Base-by-base conservation (phyloP, 2,329 filamentous ascomycete species). In the Colletotrichum musicola region DNA sequence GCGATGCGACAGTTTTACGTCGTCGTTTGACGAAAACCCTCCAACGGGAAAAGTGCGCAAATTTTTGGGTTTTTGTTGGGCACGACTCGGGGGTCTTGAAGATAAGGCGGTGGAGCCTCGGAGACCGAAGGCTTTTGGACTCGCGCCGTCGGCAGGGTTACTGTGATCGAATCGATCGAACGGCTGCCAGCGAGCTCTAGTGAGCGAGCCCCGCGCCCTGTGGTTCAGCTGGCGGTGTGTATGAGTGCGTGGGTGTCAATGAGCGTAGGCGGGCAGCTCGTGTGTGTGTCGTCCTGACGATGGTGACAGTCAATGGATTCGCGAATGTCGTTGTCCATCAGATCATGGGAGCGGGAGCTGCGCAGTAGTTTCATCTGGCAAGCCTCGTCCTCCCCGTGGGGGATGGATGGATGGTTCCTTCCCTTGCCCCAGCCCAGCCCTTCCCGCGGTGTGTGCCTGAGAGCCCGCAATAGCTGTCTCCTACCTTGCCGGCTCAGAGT, bases 41-140 rank as follows among this genome's bases (percentile, higher is more conserved):
- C 27, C 20, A 22, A 9, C 27, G 9, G 10, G 30, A 12, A 35
- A 35, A 35, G 1, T 18, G 44, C 44, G 44, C 44, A 46, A 12
- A 30, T 53, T 51, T 54, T 55, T 44, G 38, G 18, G 18, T 35
- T 57, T 18, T 18, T 16, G 30, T 35, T 35, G 47, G 38, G 60
- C 50, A 62, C 60, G 60, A 62, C 51, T 56, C 60, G 51, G 44
- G 42, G 38, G 60, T 40, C 60, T 42, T 40, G n/a, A 56, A 12
- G 60, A 62, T 56, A 62, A 62, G 60, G 60, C 25, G 47, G 61
- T 53, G 61, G 61, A 58, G 51, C 44, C 35, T 63, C 61, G 61
- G 61, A 63, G 42, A 63, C 61, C 61, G 61, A 58, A 44, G 40
- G 40, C 16, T 42, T 42, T 42, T 16, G 2, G 20, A 25, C 30